Conservation (phyloP, 345 rosid species). For the Eucalyptus regnans region DNA sequence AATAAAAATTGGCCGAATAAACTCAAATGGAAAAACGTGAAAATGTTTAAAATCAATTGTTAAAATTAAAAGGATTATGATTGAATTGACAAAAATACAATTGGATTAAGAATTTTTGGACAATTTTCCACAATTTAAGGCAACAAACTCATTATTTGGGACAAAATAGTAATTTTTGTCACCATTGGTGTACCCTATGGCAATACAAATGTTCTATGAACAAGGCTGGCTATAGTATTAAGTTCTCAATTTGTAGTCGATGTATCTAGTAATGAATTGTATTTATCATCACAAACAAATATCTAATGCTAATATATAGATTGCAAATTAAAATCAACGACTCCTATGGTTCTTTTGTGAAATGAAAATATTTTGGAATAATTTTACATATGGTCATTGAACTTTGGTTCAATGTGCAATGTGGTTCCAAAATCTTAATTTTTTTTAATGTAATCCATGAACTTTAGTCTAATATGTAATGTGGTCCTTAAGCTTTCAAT, state of each 20-base stretch:
- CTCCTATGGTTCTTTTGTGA: rapidly evolving
- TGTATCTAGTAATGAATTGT: neutral
- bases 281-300: neutral
- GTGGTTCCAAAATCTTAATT: too few relatives aligned
- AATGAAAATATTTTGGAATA: neutral
- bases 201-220: neutral
- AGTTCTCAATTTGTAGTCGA: neutral
- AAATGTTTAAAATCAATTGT: too few relatives aligned
- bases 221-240: rapidly evolving
- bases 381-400: neutral
- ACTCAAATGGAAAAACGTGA: rapidly evolving
- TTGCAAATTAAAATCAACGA: neutral
- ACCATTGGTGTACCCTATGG: neutral
- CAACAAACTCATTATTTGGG: neutral
- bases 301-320: neutral
- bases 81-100: rapidly evolving
- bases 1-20: rapidly evolving
- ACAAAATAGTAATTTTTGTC: neutral
- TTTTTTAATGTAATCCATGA: neutral
- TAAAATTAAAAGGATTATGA: rapidly evolving
- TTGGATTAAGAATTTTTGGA: neutral
- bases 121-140: neutral
- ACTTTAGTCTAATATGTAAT: neutral
- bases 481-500: neutral
- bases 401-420: neutral